A percentile compares a stretch with the other conserved stretches of the same genome.
phyloP scores from a whole-genome alignment of 371 early-diverging fungal species.

The Mucor saturninus region DNA sequence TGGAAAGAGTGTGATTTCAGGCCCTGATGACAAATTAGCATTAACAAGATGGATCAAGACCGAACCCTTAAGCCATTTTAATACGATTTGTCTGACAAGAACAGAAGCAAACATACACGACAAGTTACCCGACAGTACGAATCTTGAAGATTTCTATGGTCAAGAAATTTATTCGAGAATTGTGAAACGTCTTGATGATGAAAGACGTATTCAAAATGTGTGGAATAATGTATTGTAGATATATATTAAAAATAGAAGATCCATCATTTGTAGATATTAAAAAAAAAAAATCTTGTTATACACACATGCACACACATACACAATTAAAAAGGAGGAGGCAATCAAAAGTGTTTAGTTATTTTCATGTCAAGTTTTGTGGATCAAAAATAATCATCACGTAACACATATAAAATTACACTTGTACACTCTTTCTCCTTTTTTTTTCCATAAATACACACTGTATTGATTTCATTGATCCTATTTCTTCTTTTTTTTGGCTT shows the following conservation, averaged over 20 bases:
- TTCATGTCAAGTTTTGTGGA: background rate
- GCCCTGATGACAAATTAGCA: slow-evolving; percentile 73
- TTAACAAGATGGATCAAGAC: slow-evolving; percentile 79
- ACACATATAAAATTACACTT: background rate
- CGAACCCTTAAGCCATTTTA: slow-evolving; percentile 69
- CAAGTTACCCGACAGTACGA: slow-evolving; percentile 34
- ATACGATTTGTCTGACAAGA: slow-evolving; percentile 86
- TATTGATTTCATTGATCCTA: background rate
- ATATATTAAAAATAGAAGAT: background rate
- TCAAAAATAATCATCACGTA: background rate
- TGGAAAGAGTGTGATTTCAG: slow-evolving; percentile 79
- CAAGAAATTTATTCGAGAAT: slow-evolving; percentile 25
- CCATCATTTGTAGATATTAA: background rate
- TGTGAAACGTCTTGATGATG: slow-evolving; percentile 13
- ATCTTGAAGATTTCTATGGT: slow-evolving; percentile 48
- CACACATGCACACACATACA: background rate
- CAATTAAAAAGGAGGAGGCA: background rate
- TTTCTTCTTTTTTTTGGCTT: background rate
- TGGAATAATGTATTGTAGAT: slow-evolving; percentile 32
- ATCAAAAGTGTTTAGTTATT: background rate
- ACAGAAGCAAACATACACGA: slow-evolving; percentile 72
- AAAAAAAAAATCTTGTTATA: background rate
- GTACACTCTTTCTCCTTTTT: background rate
- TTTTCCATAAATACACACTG: background rate
- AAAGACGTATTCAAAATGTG: slow-evolving; percentile 9